Base-by-base conservation (phyloP, 257 asterid genomes). In the Gentiana macrophylla region DNA sequence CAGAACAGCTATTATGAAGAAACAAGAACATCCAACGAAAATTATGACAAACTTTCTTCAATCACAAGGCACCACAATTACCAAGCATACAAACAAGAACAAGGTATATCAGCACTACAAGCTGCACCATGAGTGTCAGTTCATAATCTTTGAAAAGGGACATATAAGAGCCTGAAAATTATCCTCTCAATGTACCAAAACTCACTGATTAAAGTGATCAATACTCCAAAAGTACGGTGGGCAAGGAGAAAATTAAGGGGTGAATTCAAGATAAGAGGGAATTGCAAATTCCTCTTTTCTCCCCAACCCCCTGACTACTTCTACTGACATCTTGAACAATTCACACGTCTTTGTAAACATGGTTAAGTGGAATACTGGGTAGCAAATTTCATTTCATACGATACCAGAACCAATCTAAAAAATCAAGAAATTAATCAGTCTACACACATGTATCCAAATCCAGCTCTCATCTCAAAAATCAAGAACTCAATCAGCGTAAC, bases 1-100 rank as follows among this genome's bases (percentile, higher is more conserved):
- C 70, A 72, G 67, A 49, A 12, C 35, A 12, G 41, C 41, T 55
- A 52, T 35, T n/a, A 57, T 37, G 33, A 34, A 54, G 57, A 50
- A 11, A 50, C 32, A 50, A 41, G 8, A 12, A 35, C 6, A 24
- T 11, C 37, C 59, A 13, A 55, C 59, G 8, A 35, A 34, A n/a
- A 55, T 37, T 36, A 13, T 12, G 9, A 55, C 12, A 36, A 2
- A 33, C 33, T 55, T 37, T 37, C 46, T 10, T 41, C 46, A 41
- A 41, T 5, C 46, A 41, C 46, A 41, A 41, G 2, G 46, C 46
- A 41, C 8, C 46, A 10, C 9, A 41, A 41, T 41, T 41, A 10
- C 46, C 46, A 41, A 41, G 9, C 46, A 41, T 10, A 41, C 9
- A 41, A 41, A 7, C 46, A 41, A 41, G 46, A 41, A 7, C 46